These are phyloP conservation scores for Chaetomiaceae sp. DNA, from an alignment of 2,329 filamentous ascomycete species.

Conservation along the genomic window DNA sequence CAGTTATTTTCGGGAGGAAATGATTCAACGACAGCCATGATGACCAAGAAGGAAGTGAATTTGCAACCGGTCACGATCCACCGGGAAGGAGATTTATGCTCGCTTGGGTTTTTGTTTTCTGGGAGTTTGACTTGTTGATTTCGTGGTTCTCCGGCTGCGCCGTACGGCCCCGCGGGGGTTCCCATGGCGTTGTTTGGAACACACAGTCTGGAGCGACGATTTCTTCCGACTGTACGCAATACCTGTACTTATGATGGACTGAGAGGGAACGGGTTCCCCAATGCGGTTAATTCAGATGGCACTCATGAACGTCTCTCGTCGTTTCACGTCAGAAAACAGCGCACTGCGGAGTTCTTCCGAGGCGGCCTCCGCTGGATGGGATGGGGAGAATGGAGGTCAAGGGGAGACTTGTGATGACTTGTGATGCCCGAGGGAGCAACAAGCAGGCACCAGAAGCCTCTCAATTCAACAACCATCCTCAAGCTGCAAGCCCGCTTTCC, in stretches of 20 bases:
- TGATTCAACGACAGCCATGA: conserved; percentile 19
- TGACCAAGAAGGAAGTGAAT: conserved; percentile 21
- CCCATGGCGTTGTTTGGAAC: conserved; percentile 20
- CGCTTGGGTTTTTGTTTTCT: conserved; percentile 25
- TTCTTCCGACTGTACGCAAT: conserved; percentile 19
- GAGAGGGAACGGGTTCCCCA: conserved; percentile 21
- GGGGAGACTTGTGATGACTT: too few species aligned
- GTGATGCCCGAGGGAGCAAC: too few species aligned
- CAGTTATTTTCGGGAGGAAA: conserved; percentile 24
- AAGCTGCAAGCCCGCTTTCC: too few species aligned
- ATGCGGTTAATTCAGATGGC: conserved; percentile 26
- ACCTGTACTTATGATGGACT: conserved; percentile 28
- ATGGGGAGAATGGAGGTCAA: too few species aligned
- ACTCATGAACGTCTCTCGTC: conserved; percentile 13
- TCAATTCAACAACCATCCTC: too few species aligned
- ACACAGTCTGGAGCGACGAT: conserved; percentile 19
- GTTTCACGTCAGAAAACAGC: neutral
- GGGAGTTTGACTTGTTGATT: conserved; percentile 26
- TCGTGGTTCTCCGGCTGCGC: conserved; percentile 19
- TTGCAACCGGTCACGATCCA: conserved; percentile 23
- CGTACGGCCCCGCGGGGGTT: conserved; percentile 11
- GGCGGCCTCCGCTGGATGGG: too few species aligned
- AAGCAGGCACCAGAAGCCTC: too few species aligned
- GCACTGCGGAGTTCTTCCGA: neutral
- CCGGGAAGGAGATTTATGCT: conserved; percentile 23